Evolutionary conservation across 495 filamentous ascomycete genomes (phyloP).

Genomic region (Delitschia confertaspora): DNA sequence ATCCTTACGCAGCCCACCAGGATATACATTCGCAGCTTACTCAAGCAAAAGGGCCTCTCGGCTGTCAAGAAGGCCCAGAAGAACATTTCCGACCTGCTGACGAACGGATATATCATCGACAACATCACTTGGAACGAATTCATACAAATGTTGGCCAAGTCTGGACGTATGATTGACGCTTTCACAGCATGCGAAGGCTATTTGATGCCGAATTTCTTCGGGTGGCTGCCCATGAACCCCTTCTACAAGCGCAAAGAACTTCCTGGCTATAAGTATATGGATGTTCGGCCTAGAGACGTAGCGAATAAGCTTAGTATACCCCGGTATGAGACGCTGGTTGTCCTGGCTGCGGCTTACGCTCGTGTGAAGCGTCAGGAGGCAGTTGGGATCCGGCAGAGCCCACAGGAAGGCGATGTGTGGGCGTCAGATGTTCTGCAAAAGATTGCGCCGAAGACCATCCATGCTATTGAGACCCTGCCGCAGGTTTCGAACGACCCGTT

Average conservation of each 20-base stretch:
- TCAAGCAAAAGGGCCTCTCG: conserved; percentile 39
- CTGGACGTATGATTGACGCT: conserved; percentile 37
- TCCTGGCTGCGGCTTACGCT: conserved; percentile 43
- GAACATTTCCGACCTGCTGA: conserved; percentile 44
- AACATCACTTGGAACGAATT: conserved; percentile 54
- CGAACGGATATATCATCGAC: conserved; percentile 58
- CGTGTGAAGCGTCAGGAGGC: conserved; percentile 36
- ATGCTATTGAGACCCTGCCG: conserved; percentile 48
- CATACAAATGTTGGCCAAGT: conserved; percentile 41
- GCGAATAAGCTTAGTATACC: conserved; percentile 23
- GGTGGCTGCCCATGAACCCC: conserved; percentile 45
- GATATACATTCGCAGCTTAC: conserved; percentile 52
- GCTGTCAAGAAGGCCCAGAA: conserved; percentile 34
- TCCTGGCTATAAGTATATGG: conserved; percentile 27
- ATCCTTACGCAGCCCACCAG: conserved; percentile 48
- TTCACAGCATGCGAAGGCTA: conserved; percentile 61
- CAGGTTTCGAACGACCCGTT: conserved; percentile 32
- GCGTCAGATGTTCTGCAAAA: conserved; percentile 11
- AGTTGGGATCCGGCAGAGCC: conserved; percentile 25
- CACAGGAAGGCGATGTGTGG: conserved; percentile 18
- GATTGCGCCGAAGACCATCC: conserved; percentile 44
- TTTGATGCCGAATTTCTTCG: conserved; percentile 66
- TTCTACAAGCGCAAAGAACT: conserved; percentile 7
- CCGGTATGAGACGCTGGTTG: conserved; percentile 45
- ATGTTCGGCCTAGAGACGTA: conserved; percentile 30